Evolutionary conservation across 352 stramenopile genomes (phyloP).

Genomic region (Aphanomyces cochlioides): DNA sequence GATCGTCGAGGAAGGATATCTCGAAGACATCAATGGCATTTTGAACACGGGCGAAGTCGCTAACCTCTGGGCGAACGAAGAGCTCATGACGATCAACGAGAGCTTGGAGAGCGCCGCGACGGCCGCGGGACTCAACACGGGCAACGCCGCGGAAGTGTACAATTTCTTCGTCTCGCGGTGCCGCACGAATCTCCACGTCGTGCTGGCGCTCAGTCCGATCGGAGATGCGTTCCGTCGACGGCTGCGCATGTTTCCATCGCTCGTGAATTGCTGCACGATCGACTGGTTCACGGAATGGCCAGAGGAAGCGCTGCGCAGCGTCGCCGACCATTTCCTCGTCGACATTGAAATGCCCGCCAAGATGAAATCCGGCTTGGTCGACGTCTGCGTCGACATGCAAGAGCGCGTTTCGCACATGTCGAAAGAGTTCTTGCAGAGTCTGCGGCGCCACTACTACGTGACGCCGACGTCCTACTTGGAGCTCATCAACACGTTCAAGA

Average conservation of each 20-base stretch:
- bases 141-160: constrained; percentile 74
- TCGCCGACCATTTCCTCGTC: constrained; percentile 90
- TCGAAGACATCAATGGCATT: constrained; percentile 93
- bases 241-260: constrained; percentile 93
- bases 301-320: constrained; percentile 88
- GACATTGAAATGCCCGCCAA: constrained; percentile 76
- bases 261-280: constrained; percentile 97
- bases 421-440: constrained; percentile 73
- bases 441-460: constrained; percentile 94
- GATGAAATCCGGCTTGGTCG: constrained; percentile 85
- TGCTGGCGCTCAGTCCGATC: constrained; percentile 91
- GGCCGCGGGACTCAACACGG: constrained; percentile 60
- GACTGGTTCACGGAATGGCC: constrained; percentile 97
- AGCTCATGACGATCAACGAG: constrained; percentile 81
- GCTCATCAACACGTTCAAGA: constrained; percentile 95
- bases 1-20: constrained; percentile 89
- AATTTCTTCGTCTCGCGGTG: constrained; percentile 90
- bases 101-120: constrained; percentile 60
- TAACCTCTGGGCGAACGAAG: constrained; percentile 89
- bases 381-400: constrained; percentile 95
- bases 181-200: constrained; percentile 92
- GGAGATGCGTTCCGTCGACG: constrained; percentile 90
- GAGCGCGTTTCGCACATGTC: constrained; percentile 85
- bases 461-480: constrained; percentile 95
- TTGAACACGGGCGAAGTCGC: constrained; percentile 92